A percentile compares a stretch with the other conserved stretches of the same genome.
phyloP scores from a whole-genome alignment of 2,329 filamentous ascomycete species.

The Colletotrichum sp. region DNA sequence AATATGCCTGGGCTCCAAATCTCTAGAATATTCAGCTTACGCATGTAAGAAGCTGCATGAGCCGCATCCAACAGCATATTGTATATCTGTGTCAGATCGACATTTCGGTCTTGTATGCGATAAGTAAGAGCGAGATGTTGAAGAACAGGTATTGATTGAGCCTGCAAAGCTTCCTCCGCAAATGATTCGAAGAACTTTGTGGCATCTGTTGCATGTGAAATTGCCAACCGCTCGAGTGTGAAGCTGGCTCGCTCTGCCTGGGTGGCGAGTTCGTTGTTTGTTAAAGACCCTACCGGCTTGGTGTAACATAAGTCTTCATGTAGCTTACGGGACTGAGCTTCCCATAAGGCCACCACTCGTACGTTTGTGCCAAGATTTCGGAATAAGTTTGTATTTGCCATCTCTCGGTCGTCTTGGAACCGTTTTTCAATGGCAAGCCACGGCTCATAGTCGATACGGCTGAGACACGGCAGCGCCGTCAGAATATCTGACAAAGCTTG shows the following conservation, averaged over 20 bases:
- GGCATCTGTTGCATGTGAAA: background rate
- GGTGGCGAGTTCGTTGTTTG: background rate
- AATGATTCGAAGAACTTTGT: fast-evolving
- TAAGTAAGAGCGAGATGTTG: background rate
- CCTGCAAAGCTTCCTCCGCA: background rate
- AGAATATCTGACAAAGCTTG: background rate
- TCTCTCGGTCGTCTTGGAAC: background rate
- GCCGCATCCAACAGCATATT: background rate
- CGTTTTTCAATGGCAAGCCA: background rate
- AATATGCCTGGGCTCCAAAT: background rate
- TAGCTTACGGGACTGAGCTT: background rate
- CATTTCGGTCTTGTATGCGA: background rate
- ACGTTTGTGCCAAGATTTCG: background rate
- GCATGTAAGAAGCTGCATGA: background rate
- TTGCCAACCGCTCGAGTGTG: background rate
- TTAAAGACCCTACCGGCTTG: background rate
- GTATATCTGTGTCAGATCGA: background rate
- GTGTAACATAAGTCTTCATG: background rate
- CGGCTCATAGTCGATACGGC: background rate
- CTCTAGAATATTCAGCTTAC: background rate
- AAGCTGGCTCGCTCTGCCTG: background rate
- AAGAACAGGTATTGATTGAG: background rate
- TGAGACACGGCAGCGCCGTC: background rate
- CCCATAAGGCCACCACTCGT: background rate
- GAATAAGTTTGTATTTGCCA: background rate